Conservation (phyloP, 2,329 filamentous ascomycete genomes). For the Pseudogymnoascus sp. region DNA sequence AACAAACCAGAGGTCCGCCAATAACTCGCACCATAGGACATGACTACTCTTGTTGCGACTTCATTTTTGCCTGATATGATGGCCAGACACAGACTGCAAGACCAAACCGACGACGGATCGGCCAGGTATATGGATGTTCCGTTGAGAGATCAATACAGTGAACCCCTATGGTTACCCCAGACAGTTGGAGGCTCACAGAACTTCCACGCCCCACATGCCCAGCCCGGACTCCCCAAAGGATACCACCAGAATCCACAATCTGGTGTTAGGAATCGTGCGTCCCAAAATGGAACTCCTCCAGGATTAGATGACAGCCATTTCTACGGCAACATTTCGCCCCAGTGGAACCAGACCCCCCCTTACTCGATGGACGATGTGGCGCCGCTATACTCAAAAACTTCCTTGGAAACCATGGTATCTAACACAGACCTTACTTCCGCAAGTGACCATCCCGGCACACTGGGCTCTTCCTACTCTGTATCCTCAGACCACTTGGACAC, state of each 20-base stretch:
- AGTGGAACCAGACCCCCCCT: constrained; percentile 23
- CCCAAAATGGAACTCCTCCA: constrained; percentile 1
- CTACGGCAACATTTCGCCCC: constrained; percentile 11
- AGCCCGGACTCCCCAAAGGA: constrained; percentile 23
- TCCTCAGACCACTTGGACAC: constrained; percentile 26
- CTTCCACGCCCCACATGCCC: constrained; percentile 23
- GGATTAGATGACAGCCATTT: constrained; percentile 4
- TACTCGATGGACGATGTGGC: constrained; percentile 21
- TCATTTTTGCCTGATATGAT: constrained; percentile 7
- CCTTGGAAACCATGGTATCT: constrained; percentile 22
- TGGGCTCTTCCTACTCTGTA: constrained; percentile 25
- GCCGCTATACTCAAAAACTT: constrained; percentile 25
- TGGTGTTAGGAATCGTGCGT: neutral
- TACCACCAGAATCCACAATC: neutral
- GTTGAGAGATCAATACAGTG: constrained; percentile 4
- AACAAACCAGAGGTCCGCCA: neutral
- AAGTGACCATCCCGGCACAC: constrained; percentile 23
- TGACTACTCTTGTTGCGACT: constrained; percentile 5
- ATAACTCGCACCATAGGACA: neutral
- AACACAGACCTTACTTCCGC: constrained; percentile 19
- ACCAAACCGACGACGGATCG: neutral
- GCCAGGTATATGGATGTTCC: constrained; percentile 1
- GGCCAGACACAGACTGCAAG: constrained; percentile 9
- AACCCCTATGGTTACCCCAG: constrained; percentile 8
- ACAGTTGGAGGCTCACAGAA: constrained; percentile 28